Conservation (phyloP, 768 basidiomycete species). For the Agaricus blazei region DNA sequence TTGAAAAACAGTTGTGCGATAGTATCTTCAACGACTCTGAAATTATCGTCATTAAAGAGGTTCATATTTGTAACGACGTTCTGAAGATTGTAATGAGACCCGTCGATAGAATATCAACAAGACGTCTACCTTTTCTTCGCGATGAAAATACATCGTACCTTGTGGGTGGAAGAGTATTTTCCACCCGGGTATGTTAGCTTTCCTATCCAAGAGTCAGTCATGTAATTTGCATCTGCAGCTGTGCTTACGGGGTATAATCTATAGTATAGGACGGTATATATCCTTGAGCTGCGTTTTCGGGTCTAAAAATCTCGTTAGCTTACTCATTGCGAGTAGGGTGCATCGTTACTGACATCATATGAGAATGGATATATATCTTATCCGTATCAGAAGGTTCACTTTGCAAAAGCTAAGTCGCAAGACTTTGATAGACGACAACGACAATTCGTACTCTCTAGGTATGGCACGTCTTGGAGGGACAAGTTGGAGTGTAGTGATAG, state of each 20-base stretch:
- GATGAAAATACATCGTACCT: slow-evolving; percentile 11
- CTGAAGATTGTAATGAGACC: background rate
- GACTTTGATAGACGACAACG: background rate
- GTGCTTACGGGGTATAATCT: slow-evolving; percentile 7
- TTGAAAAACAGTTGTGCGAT: slow-evolving; percentile 1
- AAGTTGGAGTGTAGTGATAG: slow-evolving; percentile 10
- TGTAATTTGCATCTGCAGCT: background rate
- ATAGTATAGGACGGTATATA: slow-evolving; percentile 10
- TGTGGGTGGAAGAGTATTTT: slow-evolving; percentile 9
- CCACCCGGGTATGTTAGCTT: slow-evolving; percentile 7
- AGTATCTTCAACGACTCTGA: background rate
- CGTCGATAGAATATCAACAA: no score
- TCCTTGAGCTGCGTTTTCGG: slow-evolving; percentile 8
- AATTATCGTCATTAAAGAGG: slow-evolving; percentile 2
- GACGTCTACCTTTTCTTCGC: slow-evolving; percentile 2
- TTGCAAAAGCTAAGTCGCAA: no score
- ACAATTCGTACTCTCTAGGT: background rate
- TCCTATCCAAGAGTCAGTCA: background rate
- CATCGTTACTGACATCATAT: background rate
- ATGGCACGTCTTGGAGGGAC: slow-evolving; percentile 8
- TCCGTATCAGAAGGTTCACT: background rate
- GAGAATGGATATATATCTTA: background rate
- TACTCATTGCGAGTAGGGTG: background rate
- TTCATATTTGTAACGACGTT: slow-evolving; percentile 10
- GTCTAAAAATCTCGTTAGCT: background rate